Evolutionary conservation across 306 rosid species (phyloP), one percentile per base, ranked within the genome.

Genomic region (Hylodesmum podocarpum): DNA sequence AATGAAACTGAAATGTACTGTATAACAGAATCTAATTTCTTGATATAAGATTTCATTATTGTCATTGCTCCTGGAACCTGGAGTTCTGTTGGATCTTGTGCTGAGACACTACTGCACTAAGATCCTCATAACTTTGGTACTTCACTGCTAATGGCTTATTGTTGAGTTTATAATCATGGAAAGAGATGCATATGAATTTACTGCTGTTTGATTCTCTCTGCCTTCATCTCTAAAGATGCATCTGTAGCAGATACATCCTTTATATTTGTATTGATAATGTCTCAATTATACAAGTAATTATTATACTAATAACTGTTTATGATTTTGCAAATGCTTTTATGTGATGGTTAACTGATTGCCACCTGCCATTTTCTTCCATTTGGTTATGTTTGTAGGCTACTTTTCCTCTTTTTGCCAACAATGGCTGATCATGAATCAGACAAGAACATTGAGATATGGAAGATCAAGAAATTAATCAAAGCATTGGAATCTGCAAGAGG

Each of bases 401-500:
- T 37, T 44, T 34, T 75, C 16, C 71, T 36, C 33, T 55, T 50
- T 28, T 10, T 28, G 15, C 49, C 40, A 66, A 13, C 67, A 5
- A 93, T 90, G 97, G 79, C 97, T 49, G 94, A 93, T 79, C 97
- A 91, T 0, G 97, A 90, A 73, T 84, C 97, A 47, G 97, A 93
- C 81, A 93, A 87, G 91, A 93, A 93, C 78, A 93, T 93, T 41
- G 96, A 93, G 86, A 93, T 93, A 69, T 93, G 97, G 97, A 93
- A 93, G 88, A 93, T 93, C 43, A 93, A 90, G 86, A 93, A 93
- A 82, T 71, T 93, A 91, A 93, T 90, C 77, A 90, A 90, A 80
- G 97, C 90, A 31, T 80, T 93, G 79, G 97, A 93, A 86, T 70
- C 97, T 73, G 97, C 97, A 0, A 83, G 96, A 74, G 97, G 97